Percentiles rank a stretch among this genome's conserved stretches.
phyloP scores from a whole-genome alignment of 345 rosid genomes.

The Excoecaria cochinchinensis region DNA sequence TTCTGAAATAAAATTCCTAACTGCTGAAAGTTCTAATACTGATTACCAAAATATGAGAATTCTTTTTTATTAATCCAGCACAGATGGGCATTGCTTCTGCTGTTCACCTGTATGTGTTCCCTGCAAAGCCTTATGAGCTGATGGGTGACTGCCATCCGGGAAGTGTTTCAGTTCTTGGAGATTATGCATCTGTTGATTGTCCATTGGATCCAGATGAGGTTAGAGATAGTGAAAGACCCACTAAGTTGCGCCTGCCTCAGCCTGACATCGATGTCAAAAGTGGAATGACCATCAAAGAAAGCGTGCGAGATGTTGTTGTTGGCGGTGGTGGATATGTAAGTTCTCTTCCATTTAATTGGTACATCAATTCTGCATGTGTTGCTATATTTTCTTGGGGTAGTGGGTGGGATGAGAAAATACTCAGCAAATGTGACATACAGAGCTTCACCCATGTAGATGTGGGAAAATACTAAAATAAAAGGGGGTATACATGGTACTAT shows the following conservation, averaged over 20 bases:
- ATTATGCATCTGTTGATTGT: slow-evolving; percentile 88
- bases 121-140: slow-evolving; percentile 82
- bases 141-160: slow-evolving; percentile 87
- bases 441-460: too few relatives aligned
- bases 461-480: too few relatives aligned
- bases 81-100: slow-evolving; percentile 99
- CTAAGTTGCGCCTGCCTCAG: slow-evolving; percentile 88
- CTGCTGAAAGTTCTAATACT: slow-evolving; percentile 10
- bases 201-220: slow-evolving; percentile 96
- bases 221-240: slow-evolving; percentile 95
- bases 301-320: slow-evolving; percentile 85
- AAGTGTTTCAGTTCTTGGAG: slow-evolving; percentile 87
- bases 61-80: slow-evolving; percentile 52
- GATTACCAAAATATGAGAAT: slow-evolving; percentile 36
- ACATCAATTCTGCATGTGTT: neutral
- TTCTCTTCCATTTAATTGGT: slow-evolving; percentile 11
- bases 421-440: too few relatives aligned
- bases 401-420: neutral
- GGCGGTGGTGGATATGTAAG: slow-evolving; percentile 95
- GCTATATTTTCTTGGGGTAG: neutral
- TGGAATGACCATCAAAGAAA: slow-evolving; percentile 90
- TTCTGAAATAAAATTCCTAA: slow-evolving; percentile 2
- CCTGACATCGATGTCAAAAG: slow-evolving; percentile 68
- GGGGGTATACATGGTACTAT: too few relatives aligned
- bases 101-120: slow-evolving; percentile 94